Base-by-base conservation (phyloP, 139 green algal genomes). In the Tetraselmis chui region DNA sequence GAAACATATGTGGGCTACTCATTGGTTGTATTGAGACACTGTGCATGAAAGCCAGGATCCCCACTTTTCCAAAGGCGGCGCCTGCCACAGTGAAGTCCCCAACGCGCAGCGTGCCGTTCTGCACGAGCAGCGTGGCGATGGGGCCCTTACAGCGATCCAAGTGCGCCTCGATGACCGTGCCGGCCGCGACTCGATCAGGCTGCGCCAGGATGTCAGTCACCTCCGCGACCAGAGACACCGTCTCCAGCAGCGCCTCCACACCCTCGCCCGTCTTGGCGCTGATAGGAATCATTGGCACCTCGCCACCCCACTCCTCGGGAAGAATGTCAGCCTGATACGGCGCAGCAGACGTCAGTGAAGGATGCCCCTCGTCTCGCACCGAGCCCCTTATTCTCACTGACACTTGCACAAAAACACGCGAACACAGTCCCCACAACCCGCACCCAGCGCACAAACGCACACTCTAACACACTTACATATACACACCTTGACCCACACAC, bases 231-330 rank as follows among this genome's bases (percentile, higher is more conserved):
- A 97, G 92, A 76, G 91, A 78, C 32, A 98, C 81, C 25, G 90
- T 94, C 86, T 97, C 93, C 32, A 98, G 89, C 77, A 98, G 91
- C 0, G 89, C 85, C 75, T 96, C 92, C 27, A 98, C 88, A 23
- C 92, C 91, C 30, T 89, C 77, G 30, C 94, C 94, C 77, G 90
- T 97, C 89, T 98, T 98, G 30, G 96, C 94, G 31, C 85, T 94
- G 78, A 99, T 94, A 31, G 85, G 67, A 25, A 98, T 91, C 87
- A 98, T 95, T 67, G 94, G 88, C 0, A 90, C 94, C 80, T 92
- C 92, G 79, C 97, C 97, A 26, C 97, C 97, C 97, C 97, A 99
- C 84, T 98, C 96, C 88, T 99, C 97, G 23, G 94, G 90, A 83
- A 98, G 87, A 76, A 99, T 89, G 32, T 91, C 91, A 1, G 95